Percentiles rank a stretch among this genome's conserved stretches.
These are phyloP conservation scores for Neurospora sp. DNA, from an alignment of 2,329 filamentous ascomycete species.

Conservation along the genomic window DNA sequence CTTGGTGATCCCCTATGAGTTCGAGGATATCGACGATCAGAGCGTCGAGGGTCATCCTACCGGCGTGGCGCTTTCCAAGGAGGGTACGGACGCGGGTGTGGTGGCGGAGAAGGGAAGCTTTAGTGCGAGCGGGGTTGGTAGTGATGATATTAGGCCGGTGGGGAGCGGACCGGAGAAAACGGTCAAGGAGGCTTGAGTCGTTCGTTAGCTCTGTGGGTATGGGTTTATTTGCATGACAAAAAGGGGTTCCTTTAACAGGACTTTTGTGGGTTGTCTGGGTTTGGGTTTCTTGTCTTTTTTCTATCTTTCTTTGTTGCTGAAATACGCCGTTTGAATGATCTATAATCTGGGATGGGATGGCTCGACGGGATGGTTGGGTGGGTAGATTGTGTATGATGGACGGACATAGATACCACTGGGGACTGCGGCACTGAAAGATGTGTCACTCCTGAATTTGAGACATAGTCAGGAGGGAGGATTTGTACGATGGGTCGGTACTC, in stretches of 20 bases:
- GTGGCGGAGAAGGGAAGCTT: background rate
- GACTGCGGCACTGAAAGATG: background rate
- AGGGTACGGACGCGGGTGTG: background rate
- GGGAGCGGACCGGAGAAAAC: background rate
- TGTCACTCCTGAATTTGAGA: background rate
- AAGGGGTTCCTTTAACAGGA: background rate
- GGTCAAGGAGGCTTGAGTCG: background rate
- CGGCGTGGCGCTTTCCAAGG: background rate
- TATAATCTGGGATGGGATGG: background rate
- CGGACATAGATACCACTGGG: background rate
- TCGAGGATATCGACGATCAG: constrained; percentile 53
- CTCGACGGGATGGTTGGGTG: background rate
- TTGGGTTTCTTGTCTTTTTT: background rate
- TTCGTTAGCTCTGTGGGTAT: background rate
- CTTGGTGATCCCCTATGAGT: constrained; percentile 60
- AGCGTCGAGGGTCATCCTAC: background rate
- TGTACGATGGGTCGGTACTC: background rate
- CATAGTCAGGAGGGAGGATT: background rate
- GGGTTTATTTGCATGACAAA: background rate
- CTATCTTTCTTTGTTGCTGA: background rate
- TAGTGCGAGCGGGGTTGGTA: background rate
- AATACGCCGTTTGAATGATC: background rate
- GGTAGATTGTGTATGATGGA: background rate
- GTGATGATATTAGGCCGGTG: background rate
- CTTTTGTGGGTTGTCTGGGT: background rate